A percentile compares a stretch with the other conserved stretches of the same genome.
These are phyloP conservation scores for Myxozyma sirexii DNA, from an alignment of 805 yeast species.

Conservation along the genomic window DNA sequence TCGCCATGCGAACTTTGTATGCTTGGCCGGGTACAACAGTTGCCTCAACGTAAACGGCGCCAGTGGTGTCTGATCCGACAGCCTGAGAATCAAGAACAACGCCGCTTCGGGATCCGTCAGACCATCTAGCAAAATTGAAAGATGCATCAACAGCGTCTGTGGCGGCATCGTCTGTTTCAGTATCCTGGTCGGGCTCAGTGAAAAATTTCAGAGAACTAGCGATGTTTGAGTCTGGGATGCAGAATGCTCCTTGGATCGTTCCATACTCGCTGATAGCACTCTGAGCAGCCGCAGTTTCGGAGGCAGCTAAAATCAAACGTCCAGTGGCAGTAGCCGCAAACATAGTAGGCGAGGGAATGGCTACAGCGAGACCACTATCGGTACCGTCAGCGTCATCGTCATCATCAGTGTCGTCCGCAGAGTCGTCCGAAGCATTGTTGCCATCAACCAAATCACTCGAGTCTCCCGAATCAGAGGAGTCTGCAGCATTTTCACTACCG, in stretches of 20 bases:
- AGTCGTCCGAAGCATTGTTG: no score
- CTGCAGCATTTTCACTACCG: neutral
- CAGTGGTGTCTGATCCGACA: neutral
- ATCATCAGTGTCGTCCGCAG: neutral
- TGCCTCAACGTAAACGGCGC: slow-evolving; percentile 5
- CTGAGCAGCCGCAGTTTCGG: neutral
- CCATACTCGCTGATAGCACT: neutral
- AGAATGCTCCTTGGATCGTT: neutral
- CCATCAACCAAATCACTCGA: neutral
- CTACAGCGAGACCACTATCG: neutral
- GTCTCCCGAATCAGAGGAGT: neutral
- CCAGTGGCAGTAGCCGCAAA: neutral
- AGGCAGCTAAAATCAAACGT: neutral
- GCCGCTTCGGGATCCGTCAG: slow-evolving; percentile 10
- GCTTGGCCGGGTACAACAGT: neutral
- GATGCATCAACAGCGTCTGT: neutral
- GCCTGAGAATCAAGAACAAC: neutral
- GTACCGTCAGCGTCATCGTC: neutral
- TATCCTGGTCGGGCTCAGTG: neutral
- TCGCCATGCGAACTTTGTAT: slow-evolving; percentile 1
- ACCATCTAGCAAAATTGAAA: slow-evolving; percentile 7
- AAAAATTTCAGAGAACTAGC: neutral
- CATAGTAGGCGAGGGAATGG: neutral
- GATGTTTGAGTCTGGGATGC: slow-evolving; percentile 1
- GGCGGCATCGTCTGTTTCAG: neutral